These are phyloP conservation scores for Flaveria floridana DNA, from an alignment of 140 eudicot species.

Conservation along the genomic window DNA sequence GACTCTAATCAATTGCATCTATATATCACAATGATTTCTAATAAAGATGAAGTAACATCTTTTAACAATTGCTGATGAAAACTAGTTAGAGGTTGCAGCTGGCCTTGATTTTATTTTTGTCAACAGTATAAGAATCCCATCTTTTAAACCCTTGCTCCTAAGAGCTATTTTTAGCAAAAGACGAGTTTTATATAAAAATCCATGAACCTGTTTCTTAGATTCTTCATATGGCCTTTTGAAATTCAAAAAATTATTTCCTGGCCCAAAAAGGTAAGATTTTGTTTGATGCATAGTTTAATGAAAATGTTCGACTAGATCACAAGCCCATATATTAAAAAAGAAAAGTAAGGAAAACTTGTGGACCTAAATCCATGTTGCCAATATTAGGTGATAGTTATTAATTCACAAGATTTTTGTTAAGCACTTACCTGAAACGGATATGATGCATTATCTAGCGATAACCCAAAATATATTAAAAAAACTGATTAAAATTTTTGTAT, in stretches of 20 bases:
- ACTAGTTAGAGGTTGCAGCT: neutral
- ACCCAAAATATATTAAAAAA: neutral
- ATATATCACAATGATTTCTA: neutral
- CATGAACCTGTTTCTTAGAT: neutral
- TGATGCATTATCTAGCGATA: neutral
- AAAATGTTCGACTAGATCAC: neutral
- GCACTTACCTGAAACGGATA: neutral
- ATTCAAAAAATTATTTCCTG: too few species aligned
- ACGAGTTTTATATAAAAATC: neutral
- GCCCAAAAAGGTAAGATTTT: neutral
- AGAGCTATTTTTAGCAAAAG: neutral
- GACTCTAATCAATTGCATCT: neutral
- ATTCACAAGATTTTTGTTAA: neutral
- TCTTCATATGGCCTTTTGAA: neutral
- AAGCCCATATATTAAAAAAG: neutral
- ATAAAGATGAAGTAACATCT: neutral
- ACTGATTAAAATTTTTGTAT: conserved; percentile 12
- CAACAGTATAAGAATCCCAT: neutral
- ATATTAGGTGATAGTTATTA: neutral
- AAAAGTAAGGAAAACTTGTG: neutral
- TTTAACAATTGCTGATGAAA: neutral
- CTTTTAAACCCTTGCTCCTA: neutral
- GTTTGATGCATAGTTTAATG: neutral
- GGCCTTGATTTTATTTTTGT: neutral
- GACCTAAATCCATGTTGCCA: neutral